Base-by-base conservation (phyloP, 192 early-diverging fungal genomes). In the Coemansia sp. region DNA sequence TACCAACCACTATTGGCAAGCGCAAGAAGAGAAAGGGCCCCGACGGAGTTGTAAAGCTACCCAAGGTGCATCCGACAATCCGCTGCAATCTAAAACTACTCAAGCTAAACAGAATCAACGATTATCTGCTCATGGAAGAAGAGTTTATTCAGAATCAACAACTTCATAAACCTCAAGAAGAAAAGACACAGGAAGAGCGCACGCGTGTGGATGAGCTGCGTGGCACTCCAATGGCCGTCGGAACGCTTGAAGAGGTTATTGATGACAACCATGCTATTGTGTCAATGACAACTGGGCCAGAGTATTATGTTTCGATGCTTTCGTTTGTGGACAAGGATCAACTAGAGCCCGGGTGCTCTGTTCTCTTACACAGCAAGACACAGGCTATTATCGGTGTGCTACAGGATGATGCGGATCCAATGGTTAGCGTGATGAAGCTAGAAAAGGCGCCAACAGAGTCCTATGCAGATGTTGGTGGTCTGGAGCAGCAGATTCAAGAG, bases 71-170 rank as follows among this genome's bases (percentile, higher is more conserved):
- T 77, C 96, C 96, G 45, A 95, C 96, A 7, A 95, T 95, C 7
- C 89, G 97, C 46, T 99, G 97, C 84, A 91, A 93, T 65, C 87
- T 99, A 51, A 96, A 97, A 87, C 86, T 97, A 62, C 87, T 99
- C 60, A 98, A 97, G 84, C 94, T 93, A 75, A 94, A 98, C 71
- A 87, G 97, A 23, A 96, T 99, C 61, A 96, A 99, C 76, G 97
- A 99, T 79, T 99, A 97, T 67, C 77, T 99, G 68, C 84, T 98
- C 37, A 89, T 99, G 83, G 96, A 99, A 78, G 97, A 98, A 68
- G 97, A 99, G 82, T 99, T 97, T 87, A 95, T 99, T 72, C 88
- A 92, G 73, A 99, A 99, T 84, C 97, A 99, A 84, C 95, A 99
- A 77, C 84, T 91, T 55, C 79, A 98, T 58, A 98, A 98, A 82